Conservation (phyloP, 2,329 filamentous ascomycete genomes). For the Neonectria faginata region DNA sequence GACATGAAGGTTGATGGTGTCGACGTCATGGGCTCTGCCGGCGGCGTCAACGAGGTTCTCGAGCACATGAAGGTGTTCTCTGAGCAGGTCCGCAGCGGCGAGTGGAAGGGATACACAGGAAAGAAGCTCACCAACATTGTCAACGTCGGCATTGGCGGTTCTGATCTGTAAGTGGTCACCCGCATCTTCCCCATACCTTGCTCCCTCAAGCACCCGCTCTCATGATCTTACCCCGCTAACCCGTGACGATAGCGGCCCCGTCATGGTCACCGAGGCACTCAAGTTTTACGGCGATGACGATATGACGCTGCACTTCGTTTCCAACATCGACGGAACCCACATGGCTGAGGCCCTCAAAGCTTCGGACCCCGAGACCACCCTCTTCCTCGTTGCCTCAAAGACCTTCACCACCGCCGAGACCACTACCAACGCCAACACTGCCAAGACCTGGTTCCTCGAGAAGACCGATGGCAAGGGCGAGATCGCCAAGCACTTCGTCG, state of each 20-base stretch:
- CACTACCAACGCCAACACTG: slow-evolving; percentile 94
- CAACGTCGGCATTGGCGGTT: slow-evolving; percentile 98
- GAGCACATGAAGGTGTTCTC: slow-evolving; percentile 99
- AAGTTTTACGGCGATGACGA: slow-evolving; percentile 91
- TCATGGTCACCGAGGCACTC: slow-evolving; percentile 98
- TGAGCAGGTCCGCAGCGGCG: slow-evolving; percentile 90
- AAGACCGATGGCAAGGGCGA: slow-evolving; percentile 80
- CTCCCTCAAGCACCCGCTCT: slow-evolving; percentile 4
- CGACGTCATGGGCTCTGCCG: slow-evolving; percentile 90
- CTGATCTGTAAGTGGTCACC: slow-evolving; percentile 82
- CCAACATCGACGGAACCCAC: slow-evolving; percentile 99
- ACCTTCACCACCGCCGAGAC: slow-evolving; percentile 99
- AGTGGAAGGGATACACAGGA: slow-evolving; percentile 97
- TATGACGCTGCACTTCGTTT: slow-evolving; percentile 96
- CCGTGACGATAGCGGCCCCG: slow-evolving; percentile 76
- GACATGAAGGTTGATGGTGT: slow-evolving; percentile 87
- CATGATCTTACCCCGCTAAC: slow-evolving; percentile 30
- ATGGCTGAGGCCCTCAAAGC: slow-evolving; percentile 90
- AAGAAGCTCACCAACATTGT: slow-evolving; percentile 97
- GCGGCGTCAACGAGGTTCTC: slow-evolving; percentile 89
- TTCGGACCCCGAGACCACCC: slow-evolving; percentile 96
- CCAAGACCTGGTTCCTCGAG: slow-evolving; percentile 96
- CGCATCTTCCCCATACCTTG: background rate
- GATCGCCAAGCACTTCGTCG: slow-evolving; percentile 99
- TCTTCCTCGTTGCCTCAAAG: slow-evolving; percentile 98